Conservation (phyloP, 2,329 filamentous ascomycete genomes). For the Paecilomyces dactylethromorphus region DNA sequence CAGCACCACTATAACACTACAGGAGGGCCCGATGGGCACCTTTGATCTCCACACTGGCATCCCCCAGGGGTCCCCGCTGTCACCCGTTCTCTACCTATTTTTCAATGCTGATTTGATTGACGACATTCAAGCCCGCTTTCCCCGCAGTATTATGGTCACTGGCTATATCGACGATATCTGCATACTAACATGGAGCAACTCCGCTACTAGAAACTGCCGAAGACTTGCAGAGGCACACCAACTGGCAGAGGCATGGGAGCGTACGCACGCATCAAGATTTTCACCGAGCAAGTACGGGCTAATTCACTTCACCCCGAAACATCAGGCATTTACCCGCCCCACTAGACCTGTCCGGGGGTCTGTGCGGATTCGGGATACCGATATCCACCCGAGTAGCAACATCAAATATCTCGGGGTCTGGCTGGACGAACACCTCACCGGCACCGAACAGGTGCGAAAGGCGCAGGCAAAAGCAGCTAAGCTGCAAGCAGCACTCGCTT, state of each 20-base stretch:
- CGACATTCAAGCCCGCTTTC: conserved; percentile 5
- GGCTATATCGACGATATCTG: conserved; percentile 5
- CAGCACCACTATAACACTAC: background rate
- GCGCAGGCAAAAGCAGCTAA: background rate
- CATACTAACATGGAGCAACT: conserved; percentile 10
- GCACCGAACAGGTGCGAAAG: background rate
- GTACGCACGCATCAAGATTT: conserved; percentile 5
- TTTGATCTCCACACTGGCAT: background rate
- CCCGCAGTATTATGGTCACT: conserved; percentile 1
- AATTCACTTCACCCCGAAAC: conserved; percentile 4
- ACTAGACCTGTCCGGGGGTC: background rate
- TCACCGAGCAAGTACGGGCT: conserved; percentile 5
- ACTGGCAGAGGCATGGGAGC: conserved; percentile 12
- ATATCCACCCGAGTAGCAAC: background rate
- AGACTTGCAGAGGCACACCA: conserved; percentile 13
- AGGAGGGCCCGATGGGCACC: background rate
- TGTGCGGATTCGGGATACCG: background rate
- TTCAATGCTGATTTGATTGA: conserved; percentile 18
- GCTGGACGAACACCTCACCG: background rate
- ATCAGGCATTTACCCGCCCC: background rate
- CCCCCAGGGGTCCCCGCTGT: conserved; percentile 10
- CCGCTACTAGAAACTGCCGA: conserved; percentile 10
- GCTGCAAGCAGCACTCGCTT: background rate
- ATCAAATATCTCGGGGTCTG: background rate
- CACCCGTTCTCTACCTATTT: conserved; percentile 19